Percentiles rank a stretch among this genome's conserved stretches.
These are phyloP conservation scores for Paradendryphiella salina DNA, from an alignment of 2,329 filamentous ascomycete genomes.

Conservation along the genomic window DNA sequence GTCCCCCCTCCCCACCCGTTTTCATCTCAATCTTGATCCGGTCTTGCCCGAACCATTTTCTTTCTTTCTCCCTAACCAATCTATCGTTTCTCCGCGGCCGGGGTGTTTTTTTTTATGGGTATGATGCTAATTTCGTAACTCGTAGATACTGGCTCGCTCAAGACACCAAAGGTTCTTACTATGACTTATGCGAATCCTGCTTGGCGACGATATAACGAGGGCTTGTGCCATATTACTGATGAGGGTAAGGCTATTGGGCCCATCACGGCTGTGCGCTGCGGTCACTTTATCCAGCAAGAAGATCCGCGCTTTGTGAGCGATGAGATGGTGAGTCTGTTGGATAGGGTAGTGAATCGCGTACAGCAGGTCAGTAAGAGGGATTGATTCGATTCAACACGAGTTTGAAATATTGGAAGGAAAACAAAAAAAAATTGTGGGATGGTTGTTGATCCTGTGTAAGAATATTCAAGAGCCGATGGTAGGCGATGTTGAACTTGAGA, in stretches of 20 bases:
- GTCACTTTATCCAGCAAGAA: slow-evolving; percentile 61
- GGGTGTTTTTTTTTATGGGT: too few relatives aligned
- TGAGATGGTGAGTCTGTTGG: slow-evolving; percentile 40
- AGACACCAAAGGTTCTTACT: slow-evolving; percentile 47
- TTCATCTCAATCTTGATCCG: too few relatives aligned
- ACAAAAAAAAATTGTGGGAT: not conserved
- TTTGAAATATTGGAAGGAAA: too few relatives aligned
- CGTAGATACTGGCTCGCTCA: slow-evolving; percentile 30
- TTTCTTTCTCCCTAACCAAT: not conserved
- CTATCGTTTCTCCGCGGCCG: too few relatives aligned
- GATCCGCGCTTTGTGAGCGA: slow-evolving; percentile 50
- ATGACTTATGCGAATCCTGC: slow-evolving; percentile 58
- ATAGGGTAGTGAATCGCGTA: slow-evolving; percentile 42
- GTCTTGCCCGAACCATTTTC: not conserved
- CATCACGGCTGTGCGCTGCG: slow-evolving; percentile 54
- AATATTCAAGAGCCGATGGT: too few relatives aligned
- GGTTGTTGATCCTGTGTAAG: not conserved
- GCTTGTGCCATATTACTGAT: slow-evolving; percentile 52
- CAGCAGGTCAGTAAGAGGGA: slow-evolving; percentile 41
- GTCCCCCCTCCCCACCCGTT: too few relatives aligned
- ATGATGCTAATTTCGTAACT: slow-evolving; percentile 5
- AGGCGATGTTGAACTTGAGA: too few relatives aligned
- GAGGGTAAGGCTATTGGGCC: slow-evolving; percentile 49
- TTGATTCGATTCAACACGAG: not conserved
- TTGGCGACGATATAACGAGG: slow-evolving; percentile 60